Conservation (phyloP, 108 stramenopile genomes). For the Ochromonas danica region DNA sequence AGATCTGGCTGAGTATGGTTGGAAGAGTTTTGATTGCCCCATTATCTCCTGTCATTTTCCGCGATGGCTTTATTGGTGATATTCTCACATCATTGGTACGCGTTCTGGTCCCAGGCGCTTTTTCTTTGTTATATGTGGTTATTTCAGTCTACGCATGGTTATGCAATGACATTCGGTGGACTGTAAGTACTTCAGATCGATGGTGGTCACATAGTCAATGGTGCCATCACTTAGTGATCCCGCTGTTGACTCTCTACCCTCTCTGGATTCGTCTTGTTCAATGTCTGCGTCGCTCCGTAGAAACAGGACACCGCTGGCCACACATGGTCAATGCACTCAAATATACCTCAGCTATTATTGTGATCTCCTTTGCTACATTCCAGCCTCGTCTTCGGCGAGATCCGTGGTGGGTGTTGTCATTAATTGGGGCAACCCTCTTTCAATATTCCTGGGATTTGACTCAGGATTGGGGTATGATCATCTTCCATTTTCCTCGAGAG, state of each 20-base stretch:
- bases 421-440: slow-evolving; percentile 50
- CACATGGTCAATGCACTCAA: slow-evolving; percentile 52
- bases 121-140: slow-evolving; percentile 42
- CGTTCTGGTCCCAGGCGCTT: slow-evolving; percentile 44
- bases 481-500: slow-evolving; percentile 7
- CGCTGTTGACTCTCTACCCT: slow-evolving; percentile 18
- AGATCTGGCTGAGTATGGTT: slow-evolving; percentile 36
- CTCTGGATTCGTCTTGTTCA: slow-evolving; percentile 29
- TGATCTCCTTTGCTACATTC: slow-evolving; percentile 39
- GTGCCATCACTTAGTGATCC: slow-evolving; percentile 34
- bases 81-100: slow-evolving; percentile 49
- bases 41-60: slow-evolving; percentile 34
- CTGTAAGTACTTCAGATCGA: background rate
- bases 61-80: slow-evolving; percentile 51
- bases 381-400: slow-evolving; percentile 44
- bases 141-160: slow-evolving; percentile 43
- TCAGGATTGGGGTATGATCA: slow-evolving; percentile 54
- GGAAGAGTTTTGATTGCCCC: slow-evolving; percentile 9
- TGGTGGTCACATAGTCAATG: slow-evolving; percentile 25
- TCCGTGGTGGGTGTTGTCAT: slow-evolving; percentile 44
- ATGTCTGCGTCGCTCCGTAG: slow-evolving; percentile 20
- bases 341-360: slow-evolving; percentile 52
- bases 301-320: slow-evolving; percentile 45
- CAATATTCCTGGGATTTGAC: slow-evolving; percentile 53
- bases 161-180: slow-evolving; percentile 29